Evolutionary conservation across 169 alveolate genomes (phyloP).

Genomic region (Ichthyophthirius multifiliis): DNA sequence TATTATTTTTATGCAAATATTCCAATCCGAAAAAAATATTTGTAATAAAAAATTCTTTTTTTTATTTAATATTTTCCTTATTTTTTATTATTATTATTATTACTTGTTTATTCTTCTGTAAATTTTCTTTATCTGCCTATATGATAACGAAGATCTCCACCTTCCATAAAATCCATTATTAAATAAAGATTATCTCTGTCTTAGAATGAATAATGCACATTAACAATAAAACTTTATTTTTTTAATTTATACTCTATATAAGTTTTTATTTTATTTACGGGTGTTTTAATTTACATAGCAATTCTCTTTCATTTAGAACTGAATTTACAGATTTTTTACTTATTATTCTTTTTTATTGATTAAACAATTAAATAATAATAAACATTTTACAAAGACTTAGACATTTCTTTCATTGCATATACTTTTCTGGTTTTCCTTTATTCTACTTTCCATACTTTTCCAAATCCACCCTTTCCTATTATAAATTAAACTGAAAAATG

Average conservation of each 20-base stretch:
- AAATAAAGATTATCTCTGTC: slow-evolving; percentile 68
- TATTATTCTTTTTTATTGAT: slow-evolving; percentile 25
- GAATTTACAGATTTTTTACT: slow-evolving; percentile 67
- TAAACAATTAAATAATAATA: background rate
- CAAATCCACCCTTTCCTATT: slow-evolving; percentile 81
- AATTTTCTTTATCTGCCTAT: slow-evolving; percentile 49
- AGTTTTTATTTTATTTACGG: background rate
- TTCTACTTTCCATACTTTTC: slow-evolving; percentile 68
- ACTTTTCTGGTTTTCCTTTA: slow-evolving; percentile 39
- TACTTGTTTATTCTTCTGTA: slow-evolving; percentile 66
- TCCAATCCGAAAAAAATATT: slow-evolving; percentile 67
- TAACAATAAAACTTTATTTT: slow-evolving; percentile 55
- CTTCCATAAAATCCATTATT: slow-evolving; percentile 65
- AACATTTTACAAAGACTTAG: slow-evolving; percentile 46
- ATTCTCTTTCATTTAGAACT: slow-evolving; percentile 65
- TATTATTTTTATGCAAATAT: slow-evolving; percentile 60
- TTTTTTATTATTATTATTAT: background rate
- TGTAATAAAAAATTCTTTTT: slow-evolving; percentile 62
- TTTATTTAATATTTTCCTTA: background rate
- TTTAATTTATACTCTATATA: background rate
- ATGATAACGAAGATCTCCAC: slow-evolving; percentile 77
- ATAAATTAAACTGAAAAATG: slow-evolving; percentile 29
- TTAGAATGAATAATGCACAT: slow-evolving; percentile 72
- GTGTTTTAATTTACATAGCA: slow-evolving; percentile 32
- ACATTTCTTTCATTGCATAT: slow-evolving; percentile 62